A percentile compares a stretch with the other conserved stretches of the same genome.
phyloP scores from a whole-genome alignment of 1,139 yeast species.

The Hansenula sp. region DNA sequence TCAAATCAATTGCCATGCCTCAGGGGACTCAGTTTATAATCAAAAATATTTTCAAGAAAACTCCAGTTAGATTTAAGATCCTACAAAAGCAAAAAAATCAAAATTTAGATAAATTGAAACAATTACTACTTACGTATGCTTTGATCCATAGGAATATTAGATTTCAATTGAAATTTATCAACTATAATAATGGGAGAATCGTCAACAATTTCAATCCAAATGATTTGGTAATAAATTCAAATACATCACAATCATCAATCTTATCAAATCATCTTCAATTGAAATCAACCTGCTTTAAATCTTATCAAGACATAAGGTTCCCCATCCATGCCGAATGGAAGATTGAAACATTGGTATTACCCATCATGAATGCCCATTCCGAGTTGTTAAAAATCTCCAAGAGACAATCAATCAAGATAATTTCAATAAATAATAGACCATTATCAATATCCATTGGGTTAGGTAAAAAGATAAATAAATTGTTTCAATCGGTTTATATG shows the following conservation, averaged over 20 bases:
- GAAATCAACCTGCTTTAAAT: neutral
- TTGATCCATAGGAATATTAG: constrained; percentile 28
- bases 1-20: constrained; percentile 23
- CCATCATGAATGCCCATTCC: neutral
- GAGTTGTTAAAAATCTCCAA: neutral
- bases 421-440: constrained; percentile 33
- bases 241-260: neutral
- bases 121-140: constrained; percentile 29
- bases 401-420: constrained; percentile 14
- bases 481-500: constrained; percentile 21
- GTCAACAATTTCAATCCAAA: neutral
- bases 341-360: neutral
- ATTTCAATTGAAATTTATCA: constrained; percentile 25
- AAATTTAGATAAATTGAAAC: constrained; percentile 24
- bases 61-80: constrained; percentile 34
- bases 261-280: neutral
- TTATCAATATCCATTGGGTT: constrained; percentile 24
- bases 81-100: constrained; percentile 24
- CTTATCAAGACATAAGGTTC: no score
- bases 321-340: neutral
- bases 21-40: constrained; percentile 36
- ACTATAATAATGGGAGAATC: constrained; percentile 3
- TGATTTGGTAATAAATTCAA: neutral
- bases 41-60: constrained; percentile 27
- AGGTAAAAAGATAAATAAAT: constrained; percentile 26